Evolutionary conservation across 1,284 basidiomycete genomes (phyloP).

Genomic region (Xerocomus minutiporus): DNA sequence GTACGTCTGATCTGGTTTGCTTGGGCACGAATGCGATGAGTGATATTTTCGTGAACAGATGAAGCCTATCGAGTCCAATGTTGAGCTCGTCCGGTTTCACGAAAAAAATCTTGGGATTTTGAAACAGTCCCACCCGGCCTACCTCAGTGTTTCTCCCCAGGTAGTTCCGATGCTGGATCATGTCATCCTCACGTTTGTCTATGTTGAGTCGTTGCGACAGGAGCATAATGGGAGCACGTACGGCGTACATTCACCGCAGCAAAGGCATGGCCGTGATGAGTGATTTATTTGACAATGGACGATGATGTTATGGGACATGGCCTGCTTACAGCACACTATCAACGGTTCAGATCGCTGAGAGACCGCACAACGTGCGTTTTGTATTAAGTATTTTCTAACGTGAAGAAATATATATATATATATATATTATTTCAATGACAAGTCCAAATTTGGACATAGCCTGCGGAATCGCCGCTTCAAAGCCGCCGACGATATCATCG

Average conservation of each 20-base stretch:
- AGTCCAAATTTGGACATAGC: neutral
- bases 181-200: conserved; percentile 23
- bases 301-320: too few species aligned
- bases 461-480: neutral
- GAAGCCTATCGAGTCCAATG: conserved; percentile 11
- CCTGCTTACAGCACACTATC: too few species aligned
- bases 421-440: neutral
- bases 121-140: conserved; percentile 19
- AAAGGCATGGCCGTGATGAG: too few species aligned
- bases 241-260: too few species aligned
- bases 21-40: neutral
- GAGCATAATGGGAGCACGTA: neutral
- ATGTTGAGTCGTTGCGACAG: conserved; percentile 17
- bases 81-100: conserved; percentile 19
- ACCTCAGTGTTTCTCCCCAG: conserved; percentile 14
- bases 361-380: too few species aligned
- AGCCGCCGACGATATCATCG: neutral
- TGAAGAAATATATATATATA: neutral
- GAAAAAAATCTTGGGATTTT: conserved; percentile 18
- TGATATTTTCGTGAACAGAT: conserved; percentile 7
- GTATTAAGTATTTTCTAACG: neutral
- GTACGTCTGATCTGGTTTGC: conserved; percentile 6
- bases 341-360: too few species aligned
- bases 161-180: conserved; percentile 20
- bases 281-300: too few species aligned